phyloP scores from a whole-genome alignment of 495 filamentous ascomycete species.

The Hypoxylon rickii region DNA sequence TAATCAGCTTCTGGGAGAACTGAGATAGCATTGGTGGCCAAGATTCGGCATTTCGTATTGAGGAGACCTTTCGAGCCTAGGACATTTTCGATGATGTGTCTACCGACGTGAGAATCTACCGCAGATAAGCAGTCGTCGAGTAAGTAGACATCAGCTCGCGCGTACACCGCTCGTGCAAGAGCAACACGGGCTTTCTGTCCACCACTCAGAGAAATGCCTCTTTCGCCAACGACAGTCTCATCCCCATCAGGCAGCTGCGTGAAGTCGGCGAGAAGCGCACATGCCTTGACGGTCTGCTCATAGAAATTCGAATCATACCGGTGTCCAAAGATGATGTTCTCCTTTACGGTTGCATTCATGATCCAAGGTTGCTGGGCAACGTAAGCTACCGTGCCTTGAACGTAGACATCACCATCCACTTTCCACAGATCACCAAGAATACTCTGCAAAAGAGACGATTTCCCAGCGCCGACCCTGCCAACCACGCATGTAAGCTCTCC shows the following conservation, averaged over 20 bases:
- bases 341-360: conserved; percentile 95
- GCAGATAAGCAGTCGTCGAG: conserved; percentile 94
- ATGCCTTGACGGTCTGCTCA: conserved; percentile 90
- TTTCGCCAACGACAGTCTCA: conserved; percentile 93
- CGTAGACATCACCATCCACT: conserved; percentile 76
- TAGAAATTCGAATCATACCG: conserved; percentile 95
- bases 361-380: conserved; percentile 94
- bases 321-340: conserved; percentile 97
- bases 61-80: conserved; percentile 85
- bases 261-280: conserved; percentile 91
- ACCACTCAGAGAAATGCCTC: conserved; percentile 95
- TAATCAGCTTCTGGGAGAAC: conserved; percentile 83
- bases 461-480: conserved; percentile 92
- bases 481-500: conserved; percentile 92
- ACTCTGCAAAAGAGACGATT: conserved; percentile 87
- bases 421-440: conserved; percentile 93
- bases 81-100: conserved; percentile 92
- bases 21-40: conserved; percentile 95
- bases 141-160: conserved; percentile 94
- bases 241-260: conserved; percentile 92
- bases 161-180: conserved; percentile 95
- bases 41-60: conserved; percentile 82
- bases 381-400: conserved; percentile 84
- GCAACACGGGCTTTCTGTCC: conserved; percentile 96
- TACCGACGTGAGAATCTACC: conserved; percentile 96